Conservation (phyloP, 306 rosid species). For the Rubus parviflorus region DNA sequence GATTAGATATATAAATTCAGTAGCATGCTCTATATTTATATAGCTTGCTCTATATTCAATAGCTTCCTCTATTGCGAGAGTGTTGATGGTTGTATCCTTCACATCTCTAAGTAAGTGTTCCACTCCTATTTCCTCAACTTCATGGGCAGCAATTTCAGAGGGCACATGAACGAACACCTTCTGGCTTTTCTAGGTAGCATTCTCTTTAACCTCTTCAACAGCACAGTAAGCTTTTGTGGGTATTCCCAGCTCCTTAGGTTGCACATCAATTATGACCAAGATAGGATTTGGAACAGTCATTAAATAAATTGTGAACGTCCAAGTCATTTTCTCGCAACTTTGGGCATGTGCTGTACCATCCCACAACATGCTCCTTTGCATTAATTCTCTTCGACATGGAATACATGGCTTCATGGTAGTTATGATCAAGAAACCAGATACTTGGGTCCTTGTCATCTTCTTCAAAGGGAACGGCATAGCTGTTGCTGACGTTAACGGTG, state of each 20-base stretch:
- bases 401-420: slow-evolving; percentile 82
- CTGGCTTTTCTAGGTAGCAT: slow-evolving; percentile 87
- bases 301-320: slow-evolving; percentile 66
- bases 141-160: slow-evolving; percentile 85
- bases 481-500: slow-evolving; percentile 72
- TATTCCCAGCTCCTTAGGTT: slow-evolving; percentile 82
- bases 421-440: slow-evolving; percentile 88
- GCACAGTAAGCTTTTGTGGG: slow-evolving; percentile 85
- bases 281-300: slow-evolving; percentile 81
- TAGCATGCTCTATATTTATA: no score
- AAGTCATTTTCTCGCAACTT: slow-evolving; percentile 83
- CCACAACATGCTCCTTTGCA: slow-evolving; percentile 85
- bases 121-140: slow-evolving; percentile 73
- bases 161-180: slow-evolving; percentile 80
- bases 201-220: slow-evolving; percentile 88
- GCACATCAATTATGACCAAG: slow-evolving; percentile 81
- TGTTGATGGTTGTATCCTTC: slow-evolving; percentile 72
- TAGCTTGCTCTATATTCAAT: no score
- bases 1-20: no score
- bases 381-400: slow-evolving; percentile 90
- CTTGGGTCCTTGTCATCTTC: slow-evolving; percentile 87
- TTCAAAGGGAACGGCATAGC: slow-evolving; percentile 91
- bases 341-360: slow-evolving; percentile 91
- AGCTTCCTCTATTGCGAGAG: slow-evolving; percentile 86
- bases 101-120: slow-evolving; percentile 78